phyloP scores from a whole-genome alignment of 169 alveolate species.

The Plasmodium falciparum region DNA sequence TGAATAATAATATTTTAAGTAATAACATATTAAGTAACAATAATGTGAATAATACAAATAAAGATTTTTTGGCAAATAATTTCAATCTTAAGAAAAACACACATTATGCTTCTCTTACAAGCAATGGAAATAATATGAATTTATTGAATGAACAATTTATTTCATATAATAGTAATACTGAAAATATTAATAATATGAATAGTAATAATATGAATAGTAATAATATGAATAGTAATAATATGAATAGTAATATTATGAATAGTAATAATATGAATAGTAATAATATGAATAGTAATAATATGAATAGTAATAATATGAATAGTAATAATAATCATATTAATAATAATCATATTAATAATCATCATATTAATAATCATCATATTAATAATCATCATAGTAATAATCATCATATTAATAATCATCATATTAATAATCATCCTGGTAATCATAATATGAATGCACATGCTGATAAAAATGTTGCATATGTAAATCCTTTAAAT shows the following conservation, averaged over 20 bases:
- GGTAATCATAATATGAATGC: conserved; percentile 16
- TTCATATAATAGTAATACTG: conserved; percentile 5
- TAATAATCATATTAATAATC: too few species aligned
- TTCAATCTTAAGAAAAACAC: conserved; percentile 42
- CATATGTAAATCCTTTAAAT: conserved; percentile 2
- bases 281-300: too few species aligned
- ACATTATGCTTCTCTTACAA: conserved; percentile 51
- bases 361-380: too few species aligned
- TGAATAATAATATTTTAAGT: too few species aligned
- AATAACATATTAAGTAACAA: background rate
- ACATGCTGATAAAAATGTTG: background rate
- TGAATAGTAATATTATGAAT: too few species aligned
- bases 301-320: too few species aligned
- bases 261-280: too few species aligned
- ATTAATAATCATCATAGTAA: too few species aligned
- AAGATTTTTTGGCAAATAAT: conserved; percentile 18
- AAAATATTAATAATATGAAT: conserved; percentile 2
- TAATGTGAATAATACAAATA: background rate
- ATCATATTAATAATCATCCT: background rate
- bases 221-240: too few species aligned
- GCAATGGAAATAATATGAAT: conserved; percentile 17
- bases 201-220: too few species aligned
- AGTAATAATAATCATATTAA: too few species aligned
- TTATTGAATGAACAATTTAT: conserved; percentile 14
- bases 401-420: background rate